Base-by-base conservation (phyloP, 306 rosid species). In the Cicer judaicum region DNA sequence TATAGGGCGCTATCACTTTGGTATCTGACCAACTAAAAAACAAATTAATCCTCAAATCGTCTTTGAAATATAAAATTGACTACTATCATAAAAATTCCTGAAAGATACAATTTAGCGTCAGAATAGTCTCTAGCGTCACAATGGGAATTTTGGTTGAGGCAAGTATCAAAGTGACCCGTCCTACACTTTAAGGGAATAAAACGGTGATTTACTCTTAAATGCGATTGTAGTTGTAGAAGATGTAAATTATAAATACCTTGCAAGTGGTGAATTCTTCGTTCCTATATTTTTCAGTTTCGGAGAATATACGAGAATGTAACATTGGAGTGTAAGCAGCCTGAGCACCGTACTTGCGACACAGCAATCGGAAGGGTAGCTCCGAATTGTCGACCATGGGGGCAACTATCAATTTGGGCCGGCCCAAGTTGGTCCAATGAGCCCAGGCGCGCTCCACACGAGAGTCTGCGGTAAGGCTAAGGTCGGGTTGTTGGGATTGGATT, bases 331-430 rank as follows among this genome's bases (percentile, higher is more conserved):
- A 84, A 0, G 87, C 87, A 13, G 64, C 87, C 16, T 56, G 80
- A 29, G 98, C 98, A 16, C 97, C 99, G 64, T 89, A 95, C 84
- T 92, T 95, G 49, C 92, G 89, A 77, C 98, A 95, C 57, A 95
- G 88, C 97, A 95, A 41, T 44, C 99, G 90, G 63, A 89, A 95
- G 0, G 98, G 98, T 1, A 95, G 83, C 82, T 95, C 99, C 13
- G 99, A 95, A 72, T 95, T 95, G 78, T 95, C 99, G 2, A 95
- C 98, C 96, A 95, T 95, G 2, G 98, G 99, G 59, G 99, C 98
- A 1, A 95, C 99, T 8, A 95, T 78, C 68, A 86, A 53, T 75
- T 81, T 95, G 68, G 99, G 99, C 50, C 88, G 87, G 2, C 97
- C 98, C 67, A 95, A 76, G 62, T 85, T 88, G 44, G 83, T n/a